These are phyloP conservation scores for Phaeodactylum tricornutum DNA, from an alignment of 108 stramenopile genomes.

Conservation along the genomic window DNA sequence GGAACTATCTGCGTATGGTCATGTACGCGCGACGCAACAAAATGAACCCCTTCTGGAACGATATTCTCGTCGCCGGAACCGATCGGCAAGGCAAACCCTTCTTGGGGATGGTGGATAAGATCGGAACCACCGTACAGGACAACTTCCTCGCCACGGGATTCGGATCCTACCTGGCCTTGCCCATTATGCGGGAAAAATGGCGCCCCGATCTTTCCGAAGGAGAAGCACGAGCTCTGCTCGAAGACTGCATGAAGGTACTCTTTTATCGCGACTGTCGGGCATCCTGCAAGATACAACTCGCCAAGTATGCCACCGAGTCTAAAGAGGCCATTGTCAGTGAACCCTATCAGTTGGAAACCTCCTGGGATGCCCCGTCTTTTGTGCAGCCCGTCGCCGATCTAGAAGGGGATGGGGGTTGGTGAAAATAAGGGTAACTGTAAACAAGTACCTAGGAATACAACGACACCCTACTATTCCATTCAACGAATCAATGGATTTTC, in stretches of 20 bases:
- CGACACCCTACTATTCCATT: too few relatives aligned
- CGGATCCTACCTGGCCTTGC: conserved; percentile 92
- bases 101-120: conserved; percentile 92
- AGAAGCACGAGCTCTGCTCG: conserved; percentile 91
- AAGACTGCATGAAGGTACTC: conserved; percentile 94
- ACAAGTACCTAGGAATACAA: too few relatives aligned
- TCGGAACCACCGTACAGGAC: conserved; percentile 94
- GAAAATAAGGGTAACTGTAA: conserved; percentile 2
- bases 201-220: conserved; percentile 81
- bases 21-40: conserved; percentile 93
- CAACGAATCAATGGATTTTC: too few relatives aligned
- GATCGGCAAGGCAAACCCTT: conserved; percentile 37
- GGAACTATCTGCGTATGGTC: conserved; percentile 87
- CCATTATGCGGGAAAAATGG: conserved; percentile 90
- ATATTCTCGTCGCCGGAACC: conserved; percentile 85
- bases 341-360: conserved; percentile 78
- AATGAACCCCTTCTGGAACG: conserved; percentile 99
- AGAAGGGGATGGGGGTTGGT: conserved; percentile 82
- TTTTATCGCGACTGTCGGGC: conserved; percentile 97
- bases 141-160: conserved; percentile 95
- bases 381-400: conserved; percentile 47
- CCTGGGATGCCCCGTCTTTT: conserved; percentile 57
- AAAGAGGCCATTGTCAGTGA: conserved; percentile 58
- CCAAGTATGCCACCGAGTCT: conserved; percentile 72
- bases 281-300: conserved; percentile 89